phyloP scores from a whole-genome alignment of 2,329 filamentous ascomycete species.

The Fusarium tanahbumbuense region DNA sequence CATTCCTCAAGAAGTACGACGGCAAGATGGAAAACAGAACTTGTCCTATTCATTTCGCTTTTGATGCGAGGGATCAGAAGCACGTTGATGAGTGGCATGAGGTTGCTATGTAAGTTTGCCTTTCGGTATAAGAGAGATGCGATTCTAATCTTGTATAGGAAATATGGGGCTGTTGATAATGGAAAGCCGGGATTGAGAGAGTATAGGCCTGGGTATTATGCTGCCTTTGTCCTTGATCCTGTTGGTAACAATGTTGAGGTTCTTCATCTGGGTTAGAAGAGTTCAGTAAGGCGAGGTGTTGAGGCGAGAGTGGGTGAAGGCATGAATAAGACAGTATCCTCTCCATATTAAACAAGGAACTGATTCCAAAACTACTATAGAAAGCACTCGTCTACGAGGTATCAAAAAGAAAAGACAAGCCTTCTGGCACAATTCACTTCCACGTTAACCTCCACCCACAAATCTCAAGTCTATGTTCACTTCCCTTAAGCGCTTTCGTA shows the following conservation, averaged over 20 bases:
- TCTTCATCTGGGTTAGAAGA: conserved; percentile 44
- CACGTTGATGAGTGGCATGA: conserved; percentile 44
- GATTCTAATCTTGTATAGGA: conserved; percentile 38
- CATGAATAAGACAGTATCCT: neutral
- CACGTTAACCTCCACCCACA: neutral
- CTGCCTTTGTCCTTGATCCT: conserved; percentile 62
- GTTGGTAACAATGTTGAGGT: conserved; percentile 65
- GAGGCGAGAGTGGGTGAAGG: neutral
- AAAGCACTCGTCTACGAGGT: no score
- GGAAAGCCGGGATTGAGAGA: conserved; percentile 60
- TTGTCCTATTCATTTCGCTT: conserved; percentile 42
- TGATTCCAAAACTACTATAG: no score
- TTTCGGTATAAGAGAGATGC: accelerated
- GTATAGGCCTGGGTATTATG: conserved; percentile 62
- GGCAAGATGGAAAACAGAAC: conserved; percentile 37
- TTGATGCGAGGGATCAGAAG: conserved; percentile 29
- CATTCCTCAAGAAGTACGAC: conserved; percentile 39
- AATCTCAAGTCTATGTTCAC: neutral
- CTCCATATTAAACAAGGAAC: no score
- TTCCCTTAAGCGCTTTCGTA: conserved; percentile 18
- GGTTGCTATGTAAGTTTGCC: conserved; percentile 39
- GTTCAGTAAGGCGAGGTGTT: neutral
- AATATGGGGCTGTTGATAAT: conserved; percentile 60
- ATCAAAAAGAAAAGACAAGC: neutral
- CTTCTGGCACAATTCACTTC: neutral